A percentile compares a stretch with the other conserved stretches of the same genome.
Evolutionary conservation across 2,329 filamentous ascomycete species (phyloP).

Genomic region (Clarireedia homoeocarpa): DNA sequence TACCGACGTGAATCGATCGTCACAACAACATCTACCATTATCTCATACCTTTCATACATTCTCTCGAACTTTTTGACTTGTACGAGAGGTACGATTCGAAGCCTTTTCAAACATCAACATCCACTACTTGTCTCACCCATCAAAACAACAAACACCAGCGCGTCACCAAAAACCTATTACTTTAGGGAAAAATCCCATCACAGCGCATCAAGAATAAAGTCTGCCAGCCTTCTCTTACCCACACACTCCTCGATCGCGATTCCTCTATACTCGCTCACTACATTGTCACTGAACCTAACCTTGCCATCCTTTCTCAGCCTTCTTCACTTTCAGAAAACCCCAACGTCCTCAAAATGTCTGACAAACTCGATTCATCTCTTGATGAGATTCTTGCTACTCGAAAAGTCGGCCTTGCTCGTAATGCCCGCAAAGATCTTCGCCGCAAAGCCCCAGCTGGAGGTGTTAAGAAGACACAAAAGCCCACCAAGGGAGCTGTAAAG

Average conservation of each 20-base stretch:
- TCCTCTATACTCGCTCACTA: conserved; percentile 20
- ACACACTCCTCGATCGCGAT: conserved; percentile 15
- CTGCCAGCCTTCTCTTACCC: conserved; percentile 22
- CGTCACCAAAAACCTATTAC: conserved; percentile 17
- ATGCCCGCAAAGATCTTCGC: conserved; percentile 35
- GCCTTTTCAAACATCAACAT: too few species aligned
- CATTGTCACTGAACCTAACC: conserved; percentile 27
- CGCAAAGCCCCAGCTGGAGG: conserved; percentile 70
- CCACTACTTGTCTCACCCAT: too few species aligned
- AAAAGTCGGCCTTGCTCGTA: conserved; percentile 16
- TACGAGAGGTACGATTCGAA: too few species aligned
- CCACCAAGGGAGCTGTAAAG: conserved; percentile 52
- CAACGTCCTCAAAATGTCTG: conserved; percentile 62
- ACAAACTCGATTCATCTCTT: conserved; percentile 93
- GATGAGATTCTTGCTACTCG: conserved; percentile 86
- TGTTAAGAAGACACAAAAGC: conserved; percentile 67
- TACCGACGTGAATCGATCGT: conserved; percentile 6
- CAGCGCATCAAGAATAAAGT: conserved; percentile 22
- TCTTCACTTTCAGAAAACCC: conserved; percentile 20
- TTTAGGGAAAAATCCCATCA: conserved; percentile 16
- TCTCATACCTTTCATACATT: background rate
- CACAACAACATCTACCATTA: conserved; percentile 1
- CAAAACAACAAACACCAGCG: conserved; percentile 1
- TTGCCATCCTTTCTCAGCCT: conserved; percentile 21
- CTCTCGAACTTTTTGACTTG: too few species aligned